Evolutionary conservation across 345 rosid genomes (phyloP).

Genomic region (Fremontodendron californicum): DNA sequence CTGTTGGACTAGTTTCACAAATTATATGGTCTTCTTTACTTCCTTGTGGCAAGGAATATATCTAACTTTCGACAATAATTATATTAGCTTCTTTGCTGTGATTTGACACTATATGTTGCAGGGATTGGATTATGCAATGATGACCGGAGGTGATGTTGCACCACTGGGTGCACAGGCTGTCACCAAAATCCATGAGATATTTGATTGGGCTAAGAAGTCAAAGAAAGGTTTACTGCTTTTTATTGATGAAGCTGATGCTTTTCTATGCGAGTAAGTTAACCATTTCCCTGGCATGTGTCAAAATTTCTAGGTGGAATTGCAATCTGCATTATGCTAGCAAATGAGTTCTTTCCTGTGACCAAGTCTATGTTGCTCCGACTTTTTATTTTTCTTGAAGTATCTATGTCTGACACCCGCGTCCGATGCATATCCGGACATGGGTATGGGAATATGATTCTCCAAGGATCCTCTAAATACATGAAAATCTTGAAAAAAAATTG

Average conservation of each 20-base stretch:
- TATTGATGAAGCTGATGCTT: conserved; percentile 97
- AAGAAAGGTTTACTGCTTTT: conserved; percentile 79
- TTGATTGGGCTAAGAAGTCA: conserved; percentile 97
- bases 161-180: conserved; percentile 92
- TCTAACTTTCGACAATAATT: neutral
- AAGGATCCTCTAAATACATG: too few species aligned
- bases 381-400: too few species aligned
- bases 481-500: too few species aligned
- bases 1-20: neutral
- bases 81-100: conserved; percentile 1
- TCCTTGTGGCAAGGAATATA: neutral
- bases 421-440: too few species aligned
- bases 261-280: conserved; percentile 79
- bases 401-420: too few species aligned
- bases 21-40: neutral
- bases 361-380: too few species aligned
- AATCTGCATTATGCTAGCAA: neutral
- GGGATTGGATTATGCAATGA: conserved; percentile 98
- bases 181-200: conserved; percentile 89
- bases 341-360: neutral
- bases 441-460: too few species aligned
- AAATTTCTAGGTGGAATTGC: neutral
- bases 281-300: neutral
- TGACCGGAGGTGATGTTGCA: conserved; percentile 99
- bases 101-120: conserved; percentile 26